Conservation (phyloP, 345 rosid species). For the Lagerstroemia speciosa region DNA sequence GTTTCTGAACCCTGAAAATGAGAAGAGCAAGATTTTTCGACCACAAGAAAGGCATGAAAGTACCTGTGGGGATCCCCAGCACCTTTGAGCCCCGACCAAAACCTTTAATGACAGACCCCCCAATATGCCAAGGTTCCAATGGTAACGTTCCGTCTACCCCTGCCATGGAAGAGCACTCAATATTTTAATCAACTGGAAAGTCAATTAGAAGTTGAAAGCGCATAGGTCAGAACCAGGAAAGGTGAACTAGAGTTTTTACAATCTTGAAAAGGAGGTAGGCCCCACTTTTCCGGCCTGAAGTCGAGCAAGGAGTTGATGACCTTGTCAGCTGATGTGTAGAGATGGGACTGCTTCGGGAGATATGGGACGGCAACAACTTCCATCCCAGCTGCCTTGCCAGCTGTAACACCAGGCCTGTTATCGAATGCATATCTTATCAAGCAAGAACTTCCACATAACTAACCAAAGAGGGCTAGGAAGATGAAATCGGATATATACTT, state of each 20-base stretch:
- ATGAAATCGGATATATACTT: neutral
- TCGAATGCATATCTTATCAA: neutral
- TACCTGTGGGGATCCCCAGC: conserved; percentile 95
- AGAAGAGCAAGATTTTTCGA: no score
- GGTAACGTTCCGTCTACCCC: conserved; percentile 91
- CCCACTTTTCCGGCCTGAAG: conserved; percentile 74
- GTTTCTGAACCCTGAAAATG: no score
- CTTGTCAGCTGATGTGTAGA: conserved; percentile 63
- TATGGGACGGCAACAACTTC: conserved; percentile 82
- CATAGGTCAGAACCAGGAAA: conserved; percentile 4
- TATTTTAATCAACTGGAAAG: neutral
- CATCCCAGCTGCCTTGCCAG: conserved; percentile 86
- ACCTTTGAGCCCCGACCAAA: conserved; percentile 94
- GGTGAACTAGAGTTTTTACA: conserved; percentile 34
- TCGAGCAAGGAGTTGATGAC: conserved; percentile 78
- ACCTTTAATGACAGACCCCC: conserved; percentile 88
- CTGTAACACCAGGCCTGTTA: conserved; percentile 64
- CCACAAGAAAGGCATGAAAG: neutral
- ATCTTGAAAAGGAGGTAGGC: conserved; percentile 84
- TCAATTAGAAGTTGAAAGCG: neutral
- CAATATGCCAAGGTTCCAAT: conserved; percentile 67
- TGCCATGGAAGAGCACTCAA: conserved; percentile 28
- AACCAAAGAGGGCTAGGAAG: neutral
- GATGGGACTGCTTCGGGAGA: conserved; percentile 68
- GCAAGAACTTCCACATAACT: neutral